Conservation (phyloP, 1,284 basidiomycete species). For the Papiliotrema nemorosa region DNA sequence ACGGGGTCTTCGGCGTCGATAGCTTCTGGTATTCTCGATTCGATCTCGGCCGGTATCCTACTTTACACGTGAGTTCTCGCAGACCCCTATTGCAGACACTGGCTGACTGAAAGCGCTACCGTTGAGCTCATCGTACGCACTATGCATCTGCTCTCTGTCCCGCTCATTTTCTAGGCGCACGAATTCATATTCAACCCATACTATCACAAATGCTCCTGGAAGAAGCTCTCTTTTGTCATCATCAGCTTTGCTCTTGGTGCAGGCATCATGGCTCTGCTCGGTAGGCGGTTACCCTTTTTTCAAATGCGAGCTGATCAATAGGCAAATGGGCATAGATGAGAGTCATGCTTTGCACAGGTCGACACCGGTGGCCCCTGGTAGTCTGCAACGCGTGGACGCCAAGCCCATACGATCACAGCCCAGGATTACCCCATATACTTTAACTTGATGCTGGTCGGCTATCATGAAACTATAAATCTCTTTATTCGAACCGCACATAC, state of each 20-base stretch:
- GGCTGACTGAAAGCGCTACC: slow-evolving; percentile 42
- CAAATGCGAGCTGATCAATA: neutral
- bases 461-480: no score
- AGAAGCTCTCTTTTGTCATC: slow-evolving; percentile 67
- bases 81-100: neutral
- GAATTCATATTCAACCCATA: slow-evolving; percentile 85
- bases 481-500: no score
- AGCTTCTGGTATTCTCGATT: slow-evolving; percentile 78
- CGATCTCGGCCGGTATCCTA: slow-evolving; percentile 81
- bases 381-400: no score
- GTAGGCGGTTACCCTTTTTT: slow-evolving; percentile 35
- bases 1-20: slow-evolving; percentile 68
- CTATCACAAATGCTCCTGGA: slow-evolving; percentile 66
- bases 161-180: no score
- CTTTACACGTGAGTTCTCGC: slow-evolving; percentile 74
- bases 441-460: no score
- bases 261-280: slow-evolving; percentile 78
- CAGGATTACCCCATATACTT: no score
- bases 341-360: no score
- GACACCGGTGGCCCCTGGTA: no score
- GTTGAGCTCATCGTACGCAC: slow-evolving; percentile 88
- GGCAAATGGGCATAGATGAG: neutral
- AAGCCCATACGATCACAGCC: no score
- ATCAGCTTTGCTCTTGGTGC: slow-evolving; percentile 70
- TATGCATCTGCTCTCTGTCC: no score